Evolutionary conservation across 1,284 basidiomycete species (phyloP).

Genomic region (Ceratobasidium sp.): DNA sequence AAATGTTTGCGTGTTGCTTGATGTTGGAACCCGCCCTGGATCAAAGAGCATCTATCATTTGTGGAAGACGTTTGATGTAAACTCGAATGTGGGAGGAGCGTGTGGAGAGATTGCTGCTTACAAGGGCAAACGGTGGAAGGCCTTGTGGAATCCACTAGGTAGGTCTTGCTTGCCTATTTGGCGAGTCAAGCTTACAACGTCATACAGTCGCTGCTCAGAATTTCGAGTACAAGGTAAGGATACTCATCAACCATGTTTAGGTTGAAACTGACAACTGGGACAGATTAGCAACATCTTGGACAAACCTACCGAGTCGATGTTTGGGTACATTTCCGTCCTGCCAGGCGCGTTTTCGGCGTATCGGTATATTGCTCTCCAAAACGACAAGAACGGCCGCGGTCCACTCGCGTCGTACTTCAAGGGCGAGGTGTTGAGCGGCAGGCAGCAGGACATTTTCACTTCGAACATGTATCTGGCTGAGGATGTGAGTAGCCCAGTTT

Average conservation of each 20-base stretch:
- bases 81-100: constrained; percentile 91
- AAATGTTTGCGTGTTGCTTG: constrained; percentile 87
- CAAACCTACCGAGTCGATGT: constrained; percentile 87
- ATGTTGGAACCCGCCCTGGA: constrained; percentile 90
- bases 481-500: constrained; percentile 61
- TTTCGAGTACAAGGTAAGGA: constrained; percentile 80
- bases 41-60: constrained; percentile 87
- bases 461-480: constrained; percentile 91
- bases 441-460: constrained; percentile 94
- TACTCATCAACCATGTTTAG: neutral
- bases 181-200: neutral
- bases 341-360: constrained; percentile 97
- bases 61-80: constrained; percentile 95
- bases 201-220: constrained; percentile 87
- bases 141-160: constrained; percentile 86
- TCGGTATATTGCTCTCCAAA: constrained; percentile 87
- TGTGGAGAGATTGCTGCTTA: constrained; percentile 95
- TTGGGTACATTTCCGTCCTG: constrained; percentile 89
- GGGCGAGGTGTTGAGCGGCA: constrained; percentile 89
- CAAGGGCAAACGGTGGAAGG: constrained; percentile 87
- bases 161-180: constrained; percentile 43
- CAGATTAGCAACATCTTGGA: constrained; percentile 87
- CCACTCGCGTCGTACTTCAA: constrained; percentile 97
- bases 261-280: constrained; percentile 34
- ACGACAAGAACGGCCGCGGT: constrained; percentile 83